Percentiles rank a stretch among this genome's conserved stretches.
Evolutionary conservation across 2,329 filamentous ascomycete species (phyloP).

Genomic region (Neopestalotiopsis rosae): DNA sequence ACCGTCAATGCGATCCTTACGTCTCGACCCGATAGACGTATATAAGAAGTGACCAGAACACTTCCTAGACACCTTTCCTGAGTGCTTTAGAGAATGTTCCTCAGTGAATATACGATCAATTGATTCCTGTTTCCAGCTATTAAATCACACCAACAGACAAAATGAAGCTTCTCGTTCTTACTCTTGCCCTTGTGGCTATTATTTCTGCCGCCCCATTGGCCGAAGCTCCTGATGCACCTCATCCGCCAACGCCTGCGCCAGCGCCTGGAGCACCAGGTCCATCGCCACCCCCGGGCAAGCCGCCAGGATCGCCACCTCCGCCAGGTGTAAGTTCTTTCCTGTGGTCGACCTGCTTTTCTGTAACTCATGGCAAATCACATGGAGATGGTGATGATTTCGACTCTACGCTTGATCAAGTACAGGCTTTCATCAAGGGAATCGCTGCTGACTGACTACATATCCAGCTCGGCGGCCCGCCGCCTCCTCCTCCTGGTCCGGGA

Average conservation of each 20-base stretch:
- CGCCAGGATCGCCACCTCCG: background rate
- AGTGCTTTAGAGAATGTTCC: too few species aligned
- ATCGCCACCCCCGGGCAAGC: background rate
- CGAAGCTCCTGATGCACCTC: background rate
- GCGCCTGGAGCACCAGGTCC: background rate
- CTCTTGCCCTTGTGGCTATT: conserved; percentile 10
- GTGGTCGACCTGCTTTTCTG: too few species aligned
- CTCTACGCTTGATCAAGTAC: too few species aligned
- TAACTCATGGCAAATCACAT: too few species aligned
- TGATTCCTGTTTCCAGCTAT: background rate
- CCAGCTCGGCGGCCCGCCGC: background rate
- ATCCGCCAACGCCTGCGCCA: background rate
- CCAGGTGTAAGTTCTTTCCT: background rate
- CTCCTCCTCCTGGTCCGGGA: background rate
- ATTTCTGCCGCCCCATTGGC: conserved; percentile 9
- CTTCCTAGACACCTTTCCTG: too few species aligned
- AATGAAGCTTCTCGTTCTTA: conserved; percentile 8
- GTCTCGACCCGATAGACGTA: too few species aligned
- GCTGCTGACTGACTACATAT: too few species aligned
- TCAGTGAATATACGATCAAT: too few species aligned
- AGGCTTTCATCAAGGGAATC: too few species aligned
- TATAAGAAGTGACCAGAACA: too few species aligned
- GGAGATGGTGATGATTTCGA: too few species aligned
- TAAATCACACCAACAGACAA: conserved; percentile 1
- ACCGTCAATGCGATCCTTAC: too few species aligned